Percentiles rank a stretch among this genome's conserved stretches.
phyloP scores from a whole-genome alignment of 2,329 filamentous ascomycete genomes.

The Sarocladiaceae sp. region DNA sequence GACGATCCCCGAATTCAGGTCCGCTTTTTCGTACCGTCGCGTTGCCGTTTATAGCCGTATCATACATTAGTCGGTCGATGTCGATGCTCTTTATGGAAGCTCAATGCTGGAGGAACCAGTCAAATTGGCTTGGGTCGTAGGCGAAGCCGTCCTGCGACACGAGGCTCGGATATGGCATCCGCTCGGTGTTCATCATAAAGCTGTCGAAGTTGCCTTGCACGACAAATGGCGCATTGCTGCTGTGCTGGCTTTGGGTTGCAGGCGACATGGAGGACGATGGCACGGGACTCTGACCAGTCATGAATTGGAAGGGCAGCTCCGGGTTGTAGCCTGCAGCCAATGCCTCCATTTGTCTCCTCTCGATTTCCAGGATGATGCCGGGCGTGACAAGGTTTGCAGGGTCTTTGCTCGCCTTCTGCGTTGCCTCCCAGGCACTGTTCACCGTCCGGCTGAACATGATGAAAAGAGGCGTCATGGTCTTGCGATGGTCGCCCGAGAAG shows the following conservation, averaged over 20 bases:
- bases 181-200: neutral
- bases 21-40: neutral
- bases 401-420: neutral
- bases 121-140: neutral
- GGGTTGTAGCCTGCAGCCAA: neutral
- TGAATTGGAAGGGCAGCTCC: too few relatives aligned
- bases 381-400: neutral
- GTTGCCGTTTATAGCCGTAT: neutral
- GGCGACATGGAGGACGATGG: too few relatives aligned
- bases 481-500: slow-evolving; percentile 6
- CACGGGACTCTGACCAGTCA: too few relatives aligned
- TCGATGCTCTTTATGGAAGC: too few relatives aligned
- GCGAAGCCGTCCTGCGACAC: neutral
- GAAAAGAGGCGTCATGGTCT: slow-evolving; percentile 3
- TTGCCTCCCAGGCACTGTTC: slow-evolving; percentile 3
- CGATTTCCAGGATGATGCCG: neutral
- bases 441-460: slow-evolving; percentile 11
- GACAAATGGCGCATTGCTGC: neutral
- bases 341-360: neutral
- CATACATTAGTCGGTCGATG: too few relatives aligned
- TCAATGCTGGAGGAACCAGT: too few relatives aligned
- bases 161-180: slow-evolving; percentile 1
- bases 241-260: neutral
- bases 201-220: neutral
- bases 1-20: neutral